These are phyloP conservation scores for Xylaria sp. DNA, from an alignment of 2,329 filamentous ascomycete species.

Conservation along the genomic window DNA sequence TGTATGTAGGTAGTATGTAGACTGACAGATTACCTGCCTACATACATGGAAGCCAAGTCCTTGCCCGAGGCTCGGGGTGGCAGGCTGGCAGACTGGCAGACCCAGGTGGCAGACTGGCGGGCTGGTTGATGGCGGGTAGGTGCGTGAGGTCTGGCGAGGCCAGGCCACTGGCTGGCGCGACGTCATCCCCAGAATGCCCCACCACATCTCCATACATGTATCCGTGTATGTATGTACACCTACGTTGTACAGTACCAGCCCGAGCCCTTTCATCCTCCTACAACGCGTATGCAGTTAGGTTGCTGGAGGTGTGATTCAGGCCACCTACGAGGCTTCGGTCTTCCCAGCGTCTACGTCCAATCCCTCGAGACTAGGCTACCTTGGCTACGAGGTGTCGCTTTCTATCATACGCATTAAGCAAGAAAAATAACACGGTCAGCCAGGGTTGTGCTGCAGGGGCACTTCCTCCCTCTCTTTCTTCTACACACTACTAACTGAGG, in stretches of 20 bases:
- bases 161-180: constrained; percentile 2
- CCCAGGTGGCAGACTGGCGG: too few species aligned
- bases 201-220: neutral
- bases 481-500: too few species aligned
- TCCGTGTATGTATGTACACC: constrained; percentile 4
- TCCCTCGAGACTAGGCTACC: constrained; percentile 6
- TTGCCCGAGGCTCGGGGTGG: constrained; percentile 17
- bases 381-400: constrained; percentile 5
- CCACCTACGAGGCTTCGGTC: constrained; percentile 13
- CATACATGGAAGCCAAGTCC: constrained; percentile 10
- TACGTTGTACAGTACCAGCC: neutral
- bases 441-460: constrained; percentile 14
- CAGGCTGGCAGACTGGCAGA: neutral
- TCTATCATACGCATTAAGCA: constrained; percentile 4
- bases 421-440: constrained; percentile 16
- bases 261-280: too few species aligned
- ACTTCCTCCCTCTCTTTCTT: neutral
- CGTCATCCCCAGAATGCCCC: constrained; percentile 8
- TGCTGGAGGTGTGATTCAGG: too few species aligned
- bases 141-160: too few species aligned
- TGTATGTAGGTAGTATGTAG: too few species aligned
- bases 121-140: too few species aligned
- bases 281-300: too few species aligned
- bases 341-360: constrained; percentile 7
- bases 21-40: too few species aligned